A percentile compares a stretch with the other conserved stretches of the same genome.
Evolutionary conservation across 305 asterid genomes (phyloP).

Genomic region (Monarda citriodora): DNA sequence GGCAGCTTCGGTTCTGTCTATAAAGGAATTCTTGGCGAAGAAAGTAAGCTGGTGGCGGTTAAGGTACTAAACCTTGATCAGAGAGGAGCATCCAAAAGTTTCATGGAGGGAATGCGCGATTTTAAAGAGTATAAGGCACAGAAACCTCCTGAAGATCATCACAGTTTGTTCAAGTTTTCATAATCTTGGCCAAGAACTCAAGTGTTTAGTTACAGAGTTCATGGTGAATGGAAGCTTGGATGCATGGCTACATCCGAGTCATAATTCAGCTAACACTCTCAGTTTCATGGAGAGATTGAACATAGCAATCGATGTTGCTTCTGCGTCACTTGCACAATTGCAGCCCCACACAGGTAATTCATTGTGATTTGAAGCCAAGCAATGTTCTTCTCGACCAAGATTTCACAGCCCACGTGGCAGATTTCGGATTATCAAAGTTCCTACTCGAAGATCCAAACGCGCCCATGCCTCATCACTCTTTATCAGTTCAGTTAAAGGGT

Average conservation of each 20-base stretch:
- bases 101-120: conserved; percentile 1
- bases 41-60: background rate
- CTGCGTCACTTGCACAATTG: conserved; percentile 15
- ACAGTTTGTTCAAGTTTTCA: conserved; percentile 9
- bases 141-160: conserved; percentile 16
- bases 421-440: conserved; percentile 14
- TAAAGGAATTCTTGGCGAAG: conserved; percentile 4
- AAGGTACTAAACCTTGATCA: conserved; percentile 11
- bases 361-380: conserved; percentile 16
- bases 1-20: conserved; percentile 15
- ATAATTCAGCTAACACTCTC: background rate
- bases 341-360: background rate
- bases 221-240: conserved; percentile 15
- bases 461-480: background rate
- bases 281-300: background rate
- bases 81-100: conserved; percentile 15
- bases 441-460: background rate
- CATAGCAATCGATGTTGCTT: conserved; percentile 12
- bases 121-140: conserved; percentile 4
- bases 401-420: conserved; percentile 10
- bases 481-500: conserved; percentile 4
- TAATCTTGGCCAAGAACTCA: conserved; percentile 10
- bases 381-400: conserved; percentile 9
- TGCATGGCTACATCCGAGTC: conserved; percentile 1
- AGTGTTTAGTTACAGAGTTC: conserved; percentile 7